Evolutionary conservation across 1,284 basidiomycete genomes (phyloP), one percentile per base, ranked within the genome.

Genomic region (Cryptococcus hybrid): DNA sequence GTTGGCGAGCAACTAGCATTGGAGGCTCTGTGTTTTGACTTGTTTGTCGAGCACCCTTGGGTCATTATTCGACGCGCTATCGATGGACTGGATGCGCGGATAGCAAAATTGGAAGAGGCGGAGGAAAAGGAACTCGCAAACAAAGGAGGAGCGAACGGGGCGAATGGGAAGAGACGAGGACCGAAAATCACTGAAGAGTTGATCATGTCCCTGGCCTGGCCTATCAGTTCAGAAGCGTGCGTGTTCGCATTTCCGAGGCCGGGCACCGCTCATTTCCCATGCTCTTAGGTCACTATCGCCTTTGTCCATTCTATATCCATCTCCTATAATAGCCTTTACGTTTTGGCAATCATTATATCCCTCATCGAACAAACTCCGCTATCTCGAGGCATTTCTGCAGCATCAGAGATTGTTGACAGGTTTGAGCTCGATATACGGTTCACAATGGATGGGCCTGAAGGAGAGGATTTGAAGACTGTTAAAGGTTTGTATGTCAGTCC

Each of bases 21-120:
- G 6, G 92, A 93, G 67, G 88, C 89, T 0, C 81, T 96, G 4
- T 95, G 92, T 78, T 96, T 96, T 71, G 93, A 96, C 75, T 88
- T 94, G 70, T 84, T 87, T 39, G 85, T 93, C 18, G 85, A 86
- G 59, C 91, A 86, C 65, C 90, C 92, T 18, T 92, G 93, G 69
- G 83, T 85, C 30, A 82, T 87, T 51, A 79, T 93, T 44, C 59
- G 84, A 85, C 46, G 85, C 85, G 65, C 79, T 87, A 18, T 87
- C 86, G 68, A 53, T 30, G 66, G 65, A 7, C 51, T 70, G 15
- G 63, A 67, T 52, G 18, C 18, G 18, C 18, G 18, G 18, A 18
- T 18, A 18, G 18, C 18, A 18, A 18, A 18, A 18, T 18, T 18
- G 18, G 18, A 18, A 18, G 57, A 43, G 45, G n/a, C 38, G 51